A percentile compares a stretch with the other conserved stretches of the same genome.
phyloP scores from a whole-genome alignment of 352 stramenopile species.

The Salisapilia sapeloensis region DNA sequence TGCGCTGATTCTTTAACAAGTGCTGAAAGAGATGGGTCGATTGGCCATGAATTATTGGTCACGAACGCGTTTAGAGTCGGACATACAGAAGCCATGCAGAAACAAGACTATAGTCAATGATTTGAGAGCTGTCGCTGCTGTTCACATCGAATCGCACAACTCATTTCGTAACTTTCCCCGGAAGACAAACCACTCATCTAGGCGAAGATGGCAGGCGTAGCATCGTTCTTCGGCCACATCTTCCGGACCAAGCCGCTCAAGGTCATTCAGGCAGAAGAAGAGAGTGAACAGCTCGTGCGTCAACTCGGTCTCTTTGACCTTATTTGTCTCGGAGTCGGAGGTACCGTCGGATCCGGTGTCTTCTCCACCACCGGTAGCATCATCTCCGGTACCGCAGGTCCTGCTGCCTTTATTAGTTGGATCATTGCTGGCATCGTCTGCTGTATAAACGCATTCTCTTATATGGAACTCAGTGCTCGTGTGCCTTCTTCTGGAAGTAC shows the following conservation, averaged over 20 bases:
- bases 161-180: too few species aligned
- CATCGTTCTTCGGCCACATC: constrained; percentile 24
- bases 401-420: constrained; percentile 70
- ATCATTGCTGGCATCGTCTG: constrained; percentile 64
- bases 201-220: constrained; percentile 4
- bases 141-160: too few species aligned
- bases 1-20: too few species aligned
- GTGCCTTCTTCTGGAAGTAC: constrained; percentile 81
- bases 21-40: too few species aligned
- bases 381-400: constrained; percentile 59
- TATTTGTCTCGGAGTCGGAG: constrained; percentile 82
- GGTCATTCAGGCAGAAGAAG: constrained; percentile 64
- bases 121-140: too few species aligned
- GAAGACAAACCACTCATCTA: too few species aligned
- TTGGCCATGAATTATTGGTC: too few species aligned
- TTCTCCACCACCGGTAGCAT: constrained; percentile 77
- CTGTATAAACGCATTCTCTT: constrained; percentile 70
- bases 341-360: constrained; percentile 81
- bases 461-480: constrained; percentile 78
- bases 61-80: too few species aligned
- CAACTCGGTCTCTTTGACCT: constrained; percentile 80
- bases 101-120: too few species aligned
- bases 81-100: too few species aligned
- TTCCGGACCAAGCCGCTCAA: constrained; percentile 58
- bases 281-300: constrained; percentile 36